Base-by-base conservation (phyloP, 495 filamentous ascomycete genomes). In the Aspergillus biplanus region DNA sequence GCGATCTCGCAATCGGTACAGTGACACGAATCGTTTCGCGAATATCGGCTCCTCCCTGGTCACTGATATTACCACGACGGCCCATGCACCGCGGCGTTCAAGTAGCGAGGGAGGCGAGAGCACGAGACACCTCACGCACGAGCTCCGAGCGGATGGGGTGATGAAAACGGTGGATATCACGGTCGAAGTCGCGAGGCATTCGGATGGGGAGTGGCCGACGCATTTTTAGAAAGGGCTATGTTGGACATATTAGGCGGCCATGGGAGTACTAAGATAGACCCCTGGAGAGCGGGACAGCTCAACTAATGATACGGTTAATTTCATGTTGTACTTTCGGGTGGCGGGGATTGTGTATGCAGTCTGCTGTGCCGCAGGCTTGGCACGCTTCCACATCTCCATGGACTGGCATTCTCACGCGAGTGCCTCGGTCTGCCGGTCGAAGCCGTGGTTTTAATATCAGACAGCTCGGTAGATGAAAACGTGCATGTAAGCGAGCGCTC, bases 101-200 rank as follows among this genome's bases (percentile, higher is more conserved):
- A 59, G 61, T 16, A 69, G 64, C n/a, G 63, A 66, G 11, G 59
- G 61, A 7, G 33, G 53, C 3, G 64, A 65, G 55, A 68, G 66
- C 44, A 65, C 61, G 52, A 52, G 65, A 31, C 63, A 62, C 52
- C 55, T 71, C 39, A 68, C 66, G 11, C 54, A 65, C 6, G 65
- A 65, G 9, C 6, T 4, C 4, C 60, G 50, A 3, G 32, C 33
- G 12, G 54, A 58, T 2, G 67, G 65, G 16, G 67, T 70, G 0
- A 47, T 71, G 18, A 66, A 56, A 21, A 71, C 68, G 15, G 68
- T 71, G 0, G 63, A 71, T 66, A 62, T 68, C 31, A 71, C 68
- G 21, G 63, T 71, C 11, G 52, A 68, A 58, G 61, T 71, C 18
- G 16, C 47, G 13, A 18, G 18, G 12, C 7, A 18, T 39, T 39